phyloP scores from a whole-genome alignment of 768 basidiomycete genomes.

The Kwoniella dejecticola region DNA sequence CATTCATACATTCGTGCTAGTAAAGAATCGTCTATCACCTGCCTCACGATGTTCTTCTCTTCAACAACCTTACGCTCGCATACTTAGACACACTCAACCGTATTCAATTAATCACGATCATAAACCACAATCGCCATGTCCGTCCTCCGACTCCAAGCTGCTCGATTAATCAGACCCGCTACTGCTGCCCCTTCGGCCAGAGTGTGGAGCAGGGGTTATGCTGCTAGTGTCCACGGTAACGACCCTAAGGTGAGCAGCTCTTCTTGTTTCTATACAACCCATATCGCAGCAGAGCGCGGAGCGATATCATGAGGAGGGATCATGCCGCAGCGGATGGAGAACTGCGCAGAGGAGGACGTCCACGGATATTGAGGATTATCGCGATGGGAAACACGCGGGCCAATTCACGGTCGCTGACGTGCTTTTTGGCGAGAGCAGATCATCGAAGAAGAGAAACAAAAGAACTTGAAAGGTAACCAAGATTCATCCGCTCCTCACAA shows the following conservation, averaged over 20 bases:
- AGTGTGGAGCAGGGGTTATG: constrained; percentile 12
- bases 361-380: too few species aligned
- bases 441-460: constrained; percentile 39
- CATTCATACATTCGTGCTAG: background rate
- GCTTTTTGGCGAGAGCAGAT: constrained; percentile 1
- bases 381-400: too few species aligned
- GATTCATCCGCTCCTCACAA: constrained; percentile 41
- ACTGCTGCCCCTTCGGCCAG: constrained; percentile 12
- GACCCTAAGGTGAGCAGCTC: constrained; percentile 26
- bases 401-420: too few species aligned
- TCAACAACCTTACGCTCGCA: background rate
- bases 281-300: too few species aligned
- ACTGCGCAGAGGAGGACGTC: too few species aligned
- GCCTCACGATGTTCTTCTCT: background rate
- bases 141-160: constrained; percentile 25
- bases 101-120: background rate
- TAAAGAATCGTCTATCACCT: background rate
- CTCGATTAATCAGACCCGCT: constrained; percentile 20
- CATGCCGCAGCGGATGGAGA: too few species aligned
- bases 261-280: too few species aligned
- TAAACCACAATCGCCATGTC: constrained; percentile 23
- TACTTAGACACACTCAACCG: background rate
- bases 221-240: constrained; percentile 25
- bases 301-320: too few species aligned
- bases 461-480: constrained; percentile 38